phyloP scores from a whole-genome alignment of 306 rosid genomes.

The Castanea mollissima region DNA sequence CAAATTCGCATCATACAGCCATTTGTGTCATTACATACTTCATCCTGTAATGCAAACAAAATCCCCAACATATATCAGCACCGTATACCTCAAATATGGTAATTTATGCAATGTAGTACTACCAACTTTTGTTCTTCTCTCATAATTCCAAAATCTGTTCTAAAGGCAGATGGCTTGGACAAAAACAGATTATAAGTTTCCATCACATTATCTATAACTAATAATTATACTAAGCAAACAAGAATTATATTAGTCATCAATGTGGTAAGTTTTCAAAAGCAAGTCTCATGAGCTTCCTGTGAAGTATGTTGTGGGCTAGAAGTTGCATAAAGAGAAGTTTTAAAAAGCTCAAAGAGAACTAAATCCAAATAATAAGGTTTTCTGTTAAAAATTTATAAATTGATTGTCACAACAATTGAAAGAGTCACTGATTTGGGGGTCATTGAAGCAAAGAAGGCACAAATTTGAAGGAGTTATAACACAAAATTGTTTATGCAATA shows the following conservation, averaged over 20 bases:
- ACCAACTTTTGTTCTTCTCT: slow-evolving; percentile 58
- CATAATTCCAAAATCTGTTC: slow-evolving; percentile 66
- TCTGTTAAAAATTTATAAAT: not conserved
- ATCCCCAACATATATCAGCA: not conserved
- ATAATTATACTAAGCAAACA: not conserved
- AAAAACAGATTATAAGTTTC: not conserved
- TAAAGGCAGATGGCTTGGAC: slow-evolving; percentile 26
- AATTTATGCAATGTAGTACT: not conserved
- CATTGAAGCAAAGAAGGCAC: not conserved
- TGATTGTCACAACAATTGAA: not conserved
- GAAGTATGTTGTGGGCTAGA: not conserved
- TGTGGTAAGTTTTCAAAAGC: not conserved
- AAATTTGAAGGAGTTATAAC: too few species aligned
- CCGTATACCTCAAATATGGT: not conserved
- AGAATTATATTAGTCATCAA: not conserved
- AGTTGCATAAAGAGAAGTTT: not conserved
- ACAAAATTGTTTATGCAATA: too few species aligned
- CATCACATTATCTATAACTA: not conserved
- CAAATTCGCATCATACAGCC: slow-evolving; percentile 59
- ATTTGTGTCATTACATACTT: slow-evolving; percentile 60
- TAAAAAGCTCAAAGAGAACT: not conserved
- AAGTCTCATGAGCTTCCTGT: too few species aligned
- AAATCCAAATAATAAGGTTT: not conserved
- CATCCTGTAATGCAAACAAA: slow-evolving; percentile 45
- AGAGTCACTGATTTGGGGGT: not conserved